A percentile compares a stretch with the other conserved stretches of the same genome.
phyloP scores from a whole-genome alignment of 2,329 filamentous ascomycete species.

The Cadophora malorum region DNA sequence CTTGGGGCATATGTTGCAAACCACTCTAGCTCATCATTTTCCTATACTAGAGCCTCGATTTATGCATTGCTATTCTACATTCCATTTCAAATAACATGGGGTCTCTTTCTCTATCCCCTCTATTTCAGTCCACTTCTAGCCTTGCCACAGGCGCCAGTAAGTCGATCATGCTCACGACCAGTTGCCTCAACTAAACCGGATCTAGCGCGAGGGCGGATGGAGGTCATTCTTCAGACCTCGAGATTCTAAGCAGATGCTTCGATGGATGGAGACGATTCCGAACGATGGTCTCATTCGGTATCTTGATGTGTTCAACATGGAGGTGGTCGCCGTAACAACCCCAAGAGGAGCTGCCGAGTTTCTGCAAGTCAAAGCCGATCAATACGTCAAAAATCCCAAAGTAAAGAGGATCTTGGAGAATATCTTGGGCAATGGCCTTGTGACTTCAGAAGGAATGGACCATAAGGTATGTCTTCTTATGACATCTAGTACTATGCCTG shows the following conservation, averaged over 20 bases:
- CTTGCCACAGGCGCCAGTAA: constrained; percentile 30
- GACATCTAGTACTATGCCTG: background rate
- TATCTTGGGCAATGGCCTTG: constrained; percentile 63
- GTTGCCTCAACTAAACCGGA: constrained; percentile 11
- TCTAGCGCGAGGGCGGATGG: constrained; percentile 7
- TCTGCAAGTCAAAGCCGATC: constrained; percentile 23
- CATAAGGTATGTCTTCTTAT: constrained; percentile 65
- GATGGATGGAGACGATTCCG: constrained; percentile 28
- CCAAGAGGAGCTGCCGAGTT: constrained; percentile 27
- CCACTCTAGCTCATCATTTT: constrained; percentile 14
- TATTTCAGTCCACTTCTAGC: constrained; percentile 31
- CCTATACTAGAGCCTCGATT: constrained; percentile 17
- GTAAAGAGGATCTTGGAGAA: constrained; percentile 51
- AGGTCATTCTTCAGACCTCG: constrained; percentile 23
- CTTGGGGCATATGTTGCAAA: background rate
- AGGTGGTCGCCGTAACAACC: constrained; percentile 28
- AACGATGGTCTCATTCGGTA: constrained; percentile 32
- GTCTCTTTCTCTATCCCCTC: constrained; percentile 26
- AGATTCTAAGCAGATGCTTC: constrained; percentile 22
- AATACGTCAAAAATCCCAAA: constrained; percentile 42
- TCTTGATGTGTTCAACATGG: constrained; percentile 31
- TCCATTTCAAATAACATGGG: constrained; percentile 26
- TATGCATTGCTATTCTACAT: constrained; percentile 20
- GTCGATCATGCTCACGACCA: background rate
- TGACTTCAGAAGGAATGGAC: constrained; percentile 84